Evolutionary conservation across 495 filamentous ascomycete species (phyloP).

Genomic region (Viridothelium virens): DNA sequence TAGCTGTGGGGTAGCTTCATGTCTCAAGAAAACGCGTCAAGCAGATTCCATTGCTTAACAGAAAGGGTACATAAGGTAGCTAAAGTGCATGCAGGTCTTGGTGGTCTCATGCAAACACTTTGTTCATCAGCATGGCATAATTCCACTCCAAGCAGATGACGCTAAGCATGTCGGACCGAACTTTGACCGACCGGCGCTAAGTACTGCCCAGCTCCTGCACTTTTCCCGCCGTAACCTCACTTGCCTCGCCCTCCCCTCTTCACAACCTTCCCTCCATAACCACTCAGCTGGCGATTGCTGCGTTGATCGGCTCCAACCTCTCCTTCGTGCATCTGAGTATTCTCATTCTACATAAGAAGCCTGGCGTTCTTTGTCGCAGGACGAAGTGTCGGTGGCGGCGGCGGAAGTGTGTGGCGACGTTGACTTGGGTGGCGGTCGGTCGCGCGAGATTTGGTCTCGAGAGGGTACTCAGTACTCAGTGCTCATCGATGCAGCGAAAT

Average conservation of each 20-base stretch:
- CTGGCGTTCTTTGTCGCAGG: constrained; percentile 1
- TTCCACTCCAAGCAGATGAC: not conserved
- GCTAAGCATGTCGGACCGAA: not conserved
- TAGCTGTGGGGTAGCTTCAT: not conserved
- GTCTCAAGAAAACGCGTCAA: not conserved
- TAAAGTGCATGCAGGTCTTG: not conserved
- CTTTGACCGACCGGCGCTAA: not conserved
- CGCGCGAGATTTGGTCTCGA: constrained; percentile 3
- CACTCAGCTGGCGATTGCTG: not conserved
- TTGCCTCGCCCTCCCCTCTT: not conserved
- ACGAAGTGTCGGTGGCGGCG: not conserved
- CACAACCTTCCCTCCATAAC: not conserved
- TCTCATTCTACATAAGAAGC: constrained; percentile 6
- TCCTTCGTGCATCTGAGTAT: constrained; percentile 6
- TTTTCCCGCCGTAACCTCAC: not conserved
- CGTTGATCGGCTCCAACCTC: not conserved
- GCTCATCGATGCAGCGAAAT: constrained; percentile 9
- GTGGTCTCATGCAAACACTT: not conserved
- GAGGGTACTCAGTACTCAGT: not conserved
- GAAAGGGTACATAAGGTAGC: not conserved
- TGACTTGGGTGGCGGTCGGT: not conserved
- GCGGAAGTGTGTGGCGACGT: not conserved
- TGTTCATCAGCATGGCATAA: not conserved
- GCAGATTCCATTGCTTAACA: too few species aligned
- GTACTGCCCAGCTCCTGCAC: not conserved